Percentiles rank a stretch among this genome's conserved stretches.
These are phyloP conservation scores for Beauveria rudraprayagi DNA, from an alignment of 2,329 filamentous ascomycete species.

Conservation along the genomic window DNA sequence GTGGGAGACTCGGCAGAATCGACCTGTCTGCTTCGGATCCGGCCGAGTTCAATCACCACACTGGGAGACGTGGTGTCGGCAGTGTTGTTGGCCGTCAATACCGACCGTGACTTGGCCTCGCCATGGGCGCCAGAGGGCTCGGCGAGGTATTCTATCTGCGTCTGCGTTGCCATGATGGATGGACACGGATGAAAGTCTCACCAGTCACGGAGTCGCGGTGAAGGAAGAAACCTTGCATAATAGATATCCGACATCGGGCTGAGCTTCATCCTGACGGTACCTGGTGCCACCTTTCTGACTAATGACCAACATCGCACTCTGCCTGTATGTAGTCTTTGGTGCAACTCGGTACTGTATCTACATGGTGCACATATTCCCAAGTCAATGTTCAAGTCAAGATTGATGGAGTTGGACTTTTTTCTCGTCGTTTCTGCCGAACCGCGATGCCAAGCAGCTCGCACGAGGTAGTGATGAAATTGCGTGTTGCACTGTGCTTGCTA, in stretches of 20 bases:
- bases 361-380: neutral
- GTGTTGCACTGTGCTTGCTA: neutral
- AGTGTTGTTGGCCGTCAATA: neutral
- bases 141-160: neutral
- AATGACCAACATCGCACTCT: neutral
- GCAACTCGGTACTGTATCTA: neutral
- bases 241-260: neutral
- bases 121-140: neutral
- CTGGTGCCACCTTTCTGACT: conserved; percentile 1
- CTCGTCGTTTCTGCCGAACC: too few species aligned
- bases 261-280: neutral
- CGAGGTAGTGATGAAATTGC: neutral
- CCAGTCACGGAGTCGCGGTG: neutral
- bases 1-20: neutral
- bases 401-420: too few species aligned
- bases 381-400: too few species aligned
- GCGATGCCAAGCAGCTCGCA: neutral
- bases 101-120: neutral
- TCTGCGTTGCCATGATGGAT: conserved; percentile 1
- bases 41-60: conserved; percentile 5
- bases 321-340: neutral
- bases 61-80: neutral
- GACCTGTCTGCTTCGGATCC: conserved; percentile 10
- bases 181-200: too few species aligned
- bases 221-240: neutral